Evolutionary conservation across 2,329 filamentous ascomycete genomes (phyloP), one percentile per base, ranked within the genome.

Genomic region (Colletotrichum lindemuthianum): DNA sequence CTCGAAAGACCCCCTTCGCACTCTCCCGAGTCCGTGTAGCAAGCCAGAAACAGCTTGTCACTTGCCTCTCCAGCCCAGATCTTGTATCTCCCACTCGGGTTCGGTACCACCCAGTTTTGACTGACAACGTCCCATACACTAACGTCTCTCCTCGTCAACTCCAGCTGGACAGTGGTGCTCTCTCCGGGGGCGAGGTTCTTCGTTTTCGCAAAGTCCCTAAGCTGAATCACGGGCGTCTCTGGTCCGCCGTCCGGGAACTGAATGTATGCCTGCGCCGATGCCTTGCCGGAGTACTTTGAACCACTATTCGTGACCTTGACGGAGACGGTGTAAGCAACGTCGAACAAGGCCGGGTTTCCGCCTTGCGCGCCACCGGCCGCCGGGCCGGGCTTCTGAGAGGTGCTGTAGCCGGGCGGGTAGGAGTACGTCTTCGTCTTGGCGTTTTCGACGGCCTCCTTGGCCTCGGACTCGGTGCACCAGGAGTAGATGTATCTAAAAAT

Each of bases 171-270:
- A 0, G 76, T 82, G 60, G 76, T 75, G 4, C 75, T 82, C 71
- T 87, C 79, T 0, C 86, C 87, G 0, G 83, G 80, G 4, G 81
- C 77, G 13, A 93, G 75, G 33, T 78, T 74, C 11, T 66, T 59
- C 2, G 91, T 78, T 79, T 93, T 93, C 67, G 90, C 88, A 72
- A 93, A 93, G 36, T 90, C 90, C 12, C 91, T 85, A 16, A 93
- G 81, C n/a, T 89, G 87, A 60, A 84, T 83, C 2, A 88, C 75
- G 0, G 90, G 90, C 55, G 92, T 93, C 34, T 92, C 89, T 43
- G 82, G 76, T 1, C 59, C 60, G 47, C 68, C 72, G 2, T 68
- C 70, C 0, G 81, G 81, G 60, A 79, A 81, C 63, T 81, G 76
- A n/a, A 83, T 63, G 60, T 84, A 84, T 0, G 78, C 76, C 69